Conservation (phyloP, 345 rosid genomes). For the Pugionium dolabratum region DNA sequence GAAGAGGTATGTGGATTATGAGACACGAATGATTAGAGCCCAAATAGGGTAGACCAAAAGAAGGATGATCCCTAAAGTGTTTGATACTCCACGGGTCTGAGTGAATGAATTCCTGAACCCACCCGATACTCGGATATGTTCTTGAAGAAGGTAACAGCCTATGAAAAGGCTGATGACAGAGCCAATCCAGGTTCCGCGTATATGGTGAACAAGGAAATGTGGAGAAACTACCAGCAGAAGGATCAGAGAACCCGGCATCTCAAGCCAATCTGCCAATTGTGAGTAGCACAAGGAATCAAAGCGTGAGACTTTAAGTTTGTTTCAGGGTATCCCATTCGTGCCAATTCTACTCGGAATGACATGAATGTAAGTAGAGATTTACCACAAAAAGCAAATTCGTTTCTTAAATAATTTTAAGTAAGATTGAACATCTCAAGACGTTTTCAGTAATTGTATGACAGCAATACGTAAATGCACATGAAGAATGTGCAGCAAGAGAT, state of each 20-base stretch:
- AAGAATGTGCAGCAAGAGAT: background rate
- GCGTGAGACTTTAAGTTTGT: slow-evolving; percentile 10
- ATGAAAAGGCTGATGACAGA: slow-evolving; percentile 60
- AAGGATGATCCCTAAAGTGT: slow-evolving; percentile 78
- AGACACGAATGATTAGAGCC: slow-evolving; percentile 60
- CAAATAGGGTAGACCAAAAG: slow-evolving; percentile 85
- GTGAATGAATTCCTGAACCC: slow-evolving; percentile 91
- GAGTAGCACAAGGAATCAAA: background rate
- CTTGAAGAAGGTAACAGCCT: slow-evolving; percentile 84
- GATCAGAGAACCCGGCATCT: slow-evolving; percentile 75
- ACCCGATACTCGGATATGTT: slow-evolving; percentile 88
- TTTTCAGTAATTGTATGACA: background rate
- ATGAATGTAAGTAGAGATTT: background rate
- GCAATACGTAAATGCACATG: background rate
- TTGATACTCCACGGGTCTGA: slow-evolving; percentile 72
- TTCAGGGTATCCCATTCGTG: too few relatives aligned
- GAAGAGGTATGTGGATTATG: slow-evolving; percentile 35
- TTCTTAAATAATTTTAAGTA: background rate
- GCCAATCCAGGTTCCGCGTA: slow-evolving; percentile 61
- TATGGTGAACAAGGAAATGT: slow-evolving; percentile 49
- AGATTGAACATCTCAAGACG: background rate
- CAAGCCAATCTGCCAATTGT: slow-evolving; percentile 59
- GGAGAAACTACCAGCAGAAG: slow-evolving; percentile 76
- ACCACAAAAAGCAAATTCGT: background rate
- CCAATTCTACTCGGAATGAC: background rate